These are phyloP conservation scores for Endotrypanum monterogeii DNA, from an alignment of 208 protist species.

Conservation along the genomic window DNA sequence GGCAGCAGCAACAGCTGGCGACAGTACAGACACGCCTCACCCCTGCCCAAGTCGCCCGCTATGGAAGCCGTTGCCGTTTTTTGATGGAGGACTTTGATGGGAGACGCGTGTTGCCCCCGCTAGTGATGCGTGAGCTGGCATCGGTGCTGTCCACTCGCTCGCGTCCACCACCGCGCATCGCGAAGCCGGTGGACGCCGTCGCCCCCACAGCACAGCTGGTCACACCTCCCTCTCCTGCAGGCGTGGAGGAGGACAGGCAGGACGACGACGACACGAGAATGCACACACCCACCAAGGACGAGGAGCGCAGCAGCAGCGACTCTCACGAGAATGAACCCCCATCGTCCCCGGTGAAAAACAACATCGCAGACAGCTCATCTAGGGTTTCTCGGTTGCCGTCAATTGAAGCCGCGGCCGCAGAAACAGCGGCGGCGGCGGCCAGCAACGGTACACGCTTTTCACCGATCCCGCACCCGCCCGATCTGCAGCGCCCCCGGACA, in stretches of 20 bases:
- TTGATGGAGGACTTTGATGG: constrained; percentile 26
- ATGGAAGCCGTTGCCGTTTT: constrained; percentile 13
- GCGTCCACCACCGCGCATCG: not conserved
- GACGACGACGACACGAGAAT: not conserved
- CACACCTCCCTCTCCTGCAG: not conserved
- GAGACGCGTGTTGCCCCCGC: constrained; percentile 14
- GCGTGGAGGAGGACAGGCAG: not conserved
- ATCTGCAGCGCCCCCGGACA: not conserved
- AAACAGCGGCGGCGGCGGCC: not conserved
- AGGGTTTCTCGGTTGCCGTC: not conserved
- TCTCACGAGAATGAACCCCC: not conserved
- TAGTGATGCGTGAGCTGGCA: constrained; percentile 10
- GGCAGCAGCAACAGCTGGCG: not conserved
- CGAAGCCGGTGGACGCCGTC: not conserved
- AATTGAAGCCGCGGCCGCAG: not conserved
- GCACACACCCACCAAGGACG: no score
- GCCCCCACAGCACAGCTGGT: not conserved
- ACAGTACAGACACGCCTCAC: not conserved
- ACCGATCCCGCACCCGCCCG: not conserved
- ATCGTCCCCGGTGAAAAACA: not conserved
- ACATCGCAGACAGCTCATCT: not conserved
- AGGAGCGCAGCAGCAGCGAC: not conserved
- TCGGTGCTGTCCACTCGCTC: constrained; percentile 8
- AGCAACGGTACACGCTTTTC: not conserved
- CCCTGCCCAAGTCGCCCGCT: constrained; percentile 14